Percentiles rank a stretch among this genome's conserved stretches.
Conservation (phyloP, 345 rosid genomes). For the Boechera divaricarpa region DNA sequence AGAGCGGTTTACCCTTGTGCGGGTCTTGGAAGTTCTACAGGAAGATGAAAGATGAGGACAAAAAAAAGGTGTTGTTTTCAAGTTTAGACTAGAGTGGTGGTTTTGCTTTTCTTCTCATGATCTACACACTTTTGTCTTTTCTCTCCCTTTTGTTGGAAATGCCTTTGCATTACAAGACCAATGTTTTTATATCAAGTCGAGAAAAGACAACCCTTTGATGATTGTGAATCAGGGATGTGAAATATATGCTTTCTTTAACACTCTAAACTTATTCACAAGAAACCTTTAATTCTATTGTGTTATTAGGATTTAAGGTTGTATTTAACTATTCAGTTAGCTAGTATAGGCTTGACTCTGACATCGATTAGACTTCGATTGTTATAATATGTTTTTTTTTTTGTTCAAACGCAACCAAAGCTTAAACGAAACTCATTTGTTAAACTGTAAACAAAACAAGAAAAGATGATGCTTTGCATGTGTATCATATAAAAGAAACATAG, state of each 20-base stretch:
- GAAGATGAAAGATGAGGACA: slow-evolving; percentile 30
- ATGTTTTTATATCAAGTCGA: slow-evolving; percentile 21
- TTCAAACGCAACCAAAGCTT: no score
- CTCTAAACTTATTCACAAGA: not conserved
- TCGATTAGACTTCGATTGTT: no score
- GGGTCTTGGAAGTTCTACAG: slow-evolving; percentile 44
- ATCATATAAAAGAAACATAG: no score
- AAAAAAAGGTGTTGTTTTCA: not conserved
- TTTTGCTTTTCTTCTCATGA: slow-evolving; percentile 32
- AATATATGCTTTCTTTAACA: slow-evolving; percentile 24
- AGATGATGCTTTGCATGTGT: no score
- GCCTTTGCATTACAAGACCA: slow-evolving; percentile 30
- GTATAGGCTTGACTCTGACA: not conserved
- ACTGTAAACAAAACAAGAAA: not conserved
- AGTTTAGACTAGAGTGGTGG: slow-evolving; percentile 35
- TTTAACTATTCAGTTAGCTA: no score
- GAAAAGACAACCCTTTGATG: slow-evolving; percentile 29
- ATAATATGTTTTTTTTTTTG: no score
- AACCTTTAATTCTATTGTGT: not conserved
- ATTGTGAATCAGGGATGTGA: slow-evolving; percentile 36
- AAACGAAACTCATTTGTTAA: not conserved
- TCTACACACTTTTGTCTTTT: slow-evolving; percentile 25
- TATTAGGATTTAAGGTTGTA: not conserved
- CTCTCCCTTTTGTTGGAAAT: slow-evolving; percentile 20
- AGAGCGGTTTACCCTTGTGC: slow-evolving; percentile 29